These are phyloP conservation scores for Pichia norvegensis DNA, from an alignment of 1,139 yeast species.

Conservation along the genomic window DNA sequence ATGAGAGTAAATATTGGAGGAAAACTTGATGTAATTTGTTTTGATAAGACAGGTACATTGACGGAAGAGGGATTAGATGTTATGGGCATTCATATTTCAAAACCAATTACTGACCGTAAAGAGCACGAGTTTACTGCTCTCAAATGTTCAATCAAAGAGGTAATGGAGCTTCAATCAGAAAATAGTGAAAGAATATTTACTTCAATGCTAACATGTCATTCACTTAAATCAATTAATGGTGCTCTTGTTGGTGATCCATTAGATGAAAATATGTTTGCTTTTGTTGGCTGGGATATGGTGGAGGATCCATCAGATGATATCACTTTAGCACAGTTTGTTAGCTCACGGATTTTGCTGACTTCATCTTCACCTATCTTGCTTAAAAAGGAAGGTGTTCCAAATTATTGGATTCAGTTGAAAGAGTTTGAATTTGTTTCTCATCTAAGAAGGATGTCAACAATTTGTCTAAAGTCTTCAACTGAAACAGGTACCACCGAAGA, in stretches of 20 bases:
- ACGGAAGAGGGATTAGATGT: constrained; percentile 96
- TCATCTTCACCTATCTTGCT: constrained; percentile 42
- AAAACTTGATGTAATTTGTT: constrained; percentile 79
- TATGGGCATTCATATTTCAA: constrained; percentile 69
- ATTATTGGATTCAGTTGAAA: constrained; percentile 39
- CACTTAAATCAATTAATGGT: constrained; percentile 68
- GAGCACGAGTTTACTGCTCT: constrained; percentile 47
- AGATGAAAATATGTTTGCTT: constrained; percentile 87
- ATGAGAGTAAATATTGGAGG: constrained; percentile 93
- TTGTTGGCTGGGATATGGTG: constrained; percentile 65
- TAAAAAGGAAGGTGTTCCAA: constrained; percentile 22
- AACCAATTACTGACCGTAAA: constrained; percentile 44
- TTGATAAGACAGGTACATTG: constrained; percentile 94
- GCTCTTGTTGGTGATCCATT: constrained; percentile 89
- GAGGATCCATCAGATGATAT: constrained; percentile 49
- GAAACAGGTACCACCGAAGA: constrained; percentile 25
- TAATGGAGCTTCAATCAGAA: constrained; percentile 17
- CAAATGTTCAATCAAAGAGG: constrained; percentile 29
- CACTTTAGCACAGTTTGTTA: constrained; percentile 20
- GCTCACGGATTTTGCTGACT: constrained; percentile 33
- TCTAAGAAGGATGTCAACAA: constrained; percentile 85
- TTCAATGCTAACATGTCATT: constrained; percentile 81
- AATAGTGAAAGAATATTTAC: constrained; percentile 30
- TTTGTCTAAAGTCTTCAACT: constrained; percentile 35
- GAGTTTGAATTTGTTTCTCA: constrained; percentile 82